Conservation (phyloP, 2,329 filamentous ascomycete genomes). For the Microdochium trichocladiopsis region DNA sequence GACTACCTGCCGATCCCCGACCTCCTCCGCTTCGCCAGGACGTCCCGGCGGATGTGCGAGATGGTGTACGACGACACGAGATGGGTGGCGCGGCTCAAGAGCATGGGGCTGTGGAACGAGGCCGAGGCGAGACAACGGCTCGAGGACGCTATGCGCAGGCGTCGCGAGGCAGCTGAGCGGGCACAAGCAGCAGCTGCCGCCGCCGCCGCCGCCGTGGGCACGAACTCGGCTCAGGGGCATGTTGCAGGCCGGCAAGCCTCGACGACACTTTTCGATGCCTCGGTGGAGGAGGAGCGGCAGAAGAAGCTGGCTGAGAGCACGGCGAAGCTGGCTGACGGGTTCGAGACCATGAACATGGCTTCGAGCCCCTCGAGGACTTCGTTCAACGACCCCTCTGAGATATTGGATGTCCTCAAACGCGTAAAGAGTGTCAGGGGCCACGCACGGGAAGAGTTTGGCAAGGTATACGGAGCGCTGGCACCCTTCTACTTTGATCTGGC, state of each 20-base stretch:
- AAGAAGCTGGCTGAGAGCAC: slow-evolving; percentile 28
- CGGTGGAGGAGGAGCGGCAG: slow-evolving; percentile 55
- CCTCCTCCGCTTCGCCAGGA: slow-evolving; percentile 76
- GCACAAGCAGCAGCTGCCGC: slow-evolving; percentile 13
- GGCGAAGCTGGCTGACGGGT: slow-evolving; percentile 51
- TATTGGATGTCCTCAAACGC: slow-evolving; percentile 62
- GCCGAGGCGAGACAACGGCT: slow-evolving; percentile 72
- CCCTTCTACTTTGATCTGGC: slow-evolving; percentile 85
- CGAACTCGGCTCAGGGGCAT: slow-evolving; percentile 14
- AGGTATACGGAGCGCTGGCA: slow-evolving; percentile 78
- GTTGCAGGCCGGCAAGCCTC: slow-evolving; percentile 15
- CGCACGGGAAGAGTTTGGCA: slow-evolving; percentile 85
- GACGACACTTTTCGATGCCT: slow-evolving; percentile 68
- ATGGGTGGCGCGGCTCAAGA: slow-evolving; percentile 82
- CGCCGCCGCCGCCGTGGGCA: slow-evolving; percentile 9
- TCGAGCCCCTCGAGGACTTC: slow-evolving; percentile 33
- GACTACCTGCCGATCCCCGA: slow-evolving; percentile 84
- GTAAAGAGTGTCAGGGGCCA: slow-evolving; percentile 75
- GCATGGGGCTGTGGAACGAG: slow-evolving; percentile 92
- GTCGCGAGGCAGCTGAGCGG: slow-evolving; percentile 45
- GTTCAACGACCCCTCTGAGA: slow-evolving; percentile 51
- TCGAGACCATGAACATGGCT: slow-evolving; percentile 65
- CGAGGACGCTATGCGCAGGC: slow-evolving; percentile 60
- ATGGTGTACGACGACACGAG: slow-evolving; percentile 98
- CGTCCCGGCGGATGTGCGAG: slow-evolving; percentile 81